phyloP scores from a whole-genome alignment of 106 monocot species.

The Gastrodia elata region DNA sequence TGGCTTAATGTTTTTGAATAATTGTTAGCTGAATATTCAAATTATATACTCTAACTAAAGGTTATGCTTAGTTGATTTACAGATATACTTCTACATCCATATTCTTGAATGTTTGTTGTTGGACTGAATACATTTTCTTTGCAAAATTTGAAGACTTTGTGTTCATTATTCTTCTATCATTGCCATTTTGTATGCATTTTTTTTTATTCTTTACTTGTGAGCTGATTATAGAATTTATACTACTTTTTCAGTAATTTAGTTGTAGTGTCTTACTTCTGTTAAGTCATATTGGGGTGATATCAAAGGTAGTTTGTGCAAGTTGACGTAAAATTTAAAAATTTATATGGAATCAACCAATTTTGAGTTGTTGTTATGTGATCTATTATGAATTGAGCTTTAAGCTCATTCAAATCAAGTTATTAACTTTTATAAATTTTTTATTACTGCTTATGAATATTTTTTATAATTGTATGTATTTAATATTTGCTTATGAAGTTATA shows the following conservation, averaged over 20 bases:
- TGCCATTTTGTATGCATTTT: neutral
- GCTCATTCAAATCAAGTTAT: neutral
- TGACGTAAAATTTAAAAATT: neutral
- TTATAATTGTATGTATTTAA: too few species aligned
- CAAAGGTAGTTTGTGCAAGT: neutral
- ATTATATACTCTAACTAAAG: neutral
- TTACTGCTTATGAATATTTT: too few species aligned
- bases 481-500: too few species aligned
- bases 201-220: neutral
- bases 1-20: neutral
- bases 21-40: neutral
- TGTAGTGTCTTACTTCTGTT: neutral
- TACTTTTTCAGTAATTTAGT: neutral
- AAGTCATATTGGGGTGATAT: neutral
- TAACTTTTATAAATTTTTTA: neutral
- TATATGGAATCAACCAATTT: neutral
- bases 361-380: neutral
- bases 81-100: neutral
- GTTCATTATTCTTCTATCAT: neutral
- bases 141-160: neutral
- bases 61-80: neutral
- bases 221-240: neutral
- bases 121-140: neutral
- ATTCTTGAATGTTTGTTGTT: neutral
- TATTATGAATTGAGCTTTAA: neutral